These are phyloP conservation scores for Beauveria pseudobassiana DNA, from an alignment of 2,329 filamentous ascomycete genomes.

Conservation along the genomic window DNA sequence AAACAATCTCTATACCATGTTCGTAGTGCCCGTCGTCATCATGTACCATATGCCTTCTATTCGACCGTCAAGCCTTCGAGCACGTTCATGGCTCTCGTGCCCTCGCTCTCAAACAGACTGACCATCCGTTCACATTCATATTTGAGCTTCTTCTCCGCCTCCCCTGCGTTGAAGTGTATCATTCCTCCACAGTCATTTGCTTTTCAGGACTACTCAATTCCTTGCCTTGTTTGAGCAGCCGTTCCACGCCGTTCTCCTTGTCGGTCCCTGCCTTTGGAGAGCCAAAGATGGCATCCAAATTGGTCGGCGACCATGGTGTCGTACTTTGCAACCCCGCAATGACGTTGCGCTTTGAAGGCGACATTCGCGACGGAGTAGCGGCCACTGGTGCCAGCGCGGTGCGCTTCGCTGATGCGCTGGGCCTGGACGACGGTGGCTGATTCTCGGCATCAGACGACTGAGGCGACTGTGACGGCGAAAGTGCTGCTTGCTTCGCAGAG, in stretches of 20 bases:
- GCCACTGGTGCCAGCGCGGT: slow-evolving; percentile 39
- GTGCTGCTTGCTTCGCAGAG: slow-evolving; percentile 43
- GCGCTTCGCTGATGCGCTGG: slow-evolving; percentile 38
- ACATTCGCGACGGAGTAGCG: slow-evolving; percentile 41
- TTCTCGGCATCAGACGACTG: slow-evolving; percentile 79
- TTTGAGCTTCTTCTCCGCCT: slow-evolving; percentile 72
- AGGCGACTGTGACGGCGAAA: slow-evolving; percentile 59
- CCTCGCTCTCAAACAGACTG: slow-evolving; percentile 74
- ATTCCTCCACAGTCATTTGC: slow-evolving; percentile 88
- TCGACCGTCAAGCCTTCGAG: slow-evolving; percentile 65
- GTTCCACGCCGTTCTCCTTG: slow-evolving; percentile 45
- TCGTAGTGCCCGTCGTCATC: not conserved
- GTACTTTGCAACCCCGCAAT: slow-evolving; percentile 49
- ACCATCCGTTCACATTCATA: slow-evolving; percentile 79
- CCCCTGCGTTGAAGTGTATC: slow-evolving; percentile 73
- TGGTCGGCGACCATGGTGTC: slow-evolving; percentile 62
- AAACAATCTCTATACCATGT: slow-evolving; percentile 1
- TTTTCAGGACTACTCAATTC: slow-evolving; percentile 70
- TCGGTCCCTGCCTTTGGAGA: slow-evolving; percentile 33
- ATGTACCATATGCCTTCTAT: slow-evolving; percentile 17
- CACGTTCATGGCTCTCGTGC: slow-evolving; percentile 65
- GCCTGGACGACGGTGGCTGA: slow-evolving; percentile 61
- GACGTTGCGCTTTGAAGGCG: slow-evolving; percentile 55
- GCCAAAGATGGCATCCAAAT: slow-evolving; percentile 66
- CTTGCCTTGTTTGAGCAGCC: slow-evolving; percentile 46